A percentile compares a stretch with the other conserved stretches of the same genome.
phyloP scores from a whole-genome alignment of 2,329 filamentous ascomycete species.

The Orbilia brochopaga region DNA sequence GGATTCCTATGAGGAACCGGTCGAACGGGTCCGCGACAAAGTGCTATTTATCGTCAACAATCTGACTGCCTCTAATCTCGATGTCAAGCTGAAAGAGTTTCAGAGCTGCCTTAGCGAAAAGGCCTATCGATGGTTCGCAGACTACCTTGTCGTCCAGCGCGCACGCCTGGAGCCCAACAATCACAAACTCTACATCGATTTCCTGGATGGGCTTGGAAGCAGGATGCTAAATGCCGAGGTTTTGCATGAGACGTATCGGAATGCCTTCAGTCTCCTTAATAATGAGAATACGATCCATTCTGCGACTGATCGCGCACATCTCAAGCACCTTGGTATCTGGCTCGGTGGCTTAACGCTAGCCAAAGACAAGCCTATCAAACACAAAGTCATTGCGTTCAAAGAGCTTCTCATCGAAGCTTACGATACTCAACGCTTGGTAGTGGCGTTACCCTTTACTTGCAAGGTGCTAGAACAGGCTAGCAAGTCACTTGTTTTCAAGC shows the following conservation, averaged over 20 bases:
- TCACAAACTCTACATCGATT: constrained; percentile 87
- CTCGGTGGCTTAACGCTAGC: constrained; percentile 90
- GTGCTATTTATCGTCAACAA: constrained; percentile 97
- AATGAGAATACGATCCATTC: constrained; percentile 85
- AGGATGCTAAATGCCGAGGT: constrained; percentile 83
- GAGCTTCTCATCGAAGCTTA: constrained; percentile 91
- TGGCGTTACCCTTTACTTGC: constrained; percentile 97
- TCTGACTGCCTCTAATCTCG: constrained; percentile 85
- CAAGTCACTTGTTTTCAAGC: constrained; percentile 84
- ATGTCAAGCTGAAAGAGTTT: constrained; percentile 81
- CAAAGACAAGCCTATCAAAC: constrained; percentile 91
- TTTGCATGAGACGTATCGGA: constrained; percentile 89
- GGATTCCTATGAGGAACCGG: constrained; percentile 75
- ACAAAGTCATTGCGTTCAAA: constrained; percentile 96
- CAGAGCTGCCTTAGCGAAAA: constrained; percentile 76
- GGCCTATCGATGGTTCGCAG: constrained; percentile 95
- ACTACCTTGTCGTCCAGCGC: constrained; percentile 91
- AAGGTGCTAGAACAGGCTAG: constrained; percentile 88
- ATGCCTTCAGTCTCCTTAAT: constrained; percentile 84
- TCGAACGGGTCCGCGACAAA: constrained; percentile 84
- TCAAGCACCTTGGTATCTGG: constrained; percentile 95
- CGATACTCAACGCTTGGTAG: constrained; percentile 85
- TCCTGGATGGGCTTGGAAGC: constrained; percentile 82
- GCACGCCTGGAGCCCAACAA: constrained; percentile 98
- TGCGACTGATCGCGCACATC: constrained; percentile 79